These are phyloP conservation scores for Azolla pinnata DNA, from an alignment of 75 land plant genomes.

Conservation along the genomic window DNA sequence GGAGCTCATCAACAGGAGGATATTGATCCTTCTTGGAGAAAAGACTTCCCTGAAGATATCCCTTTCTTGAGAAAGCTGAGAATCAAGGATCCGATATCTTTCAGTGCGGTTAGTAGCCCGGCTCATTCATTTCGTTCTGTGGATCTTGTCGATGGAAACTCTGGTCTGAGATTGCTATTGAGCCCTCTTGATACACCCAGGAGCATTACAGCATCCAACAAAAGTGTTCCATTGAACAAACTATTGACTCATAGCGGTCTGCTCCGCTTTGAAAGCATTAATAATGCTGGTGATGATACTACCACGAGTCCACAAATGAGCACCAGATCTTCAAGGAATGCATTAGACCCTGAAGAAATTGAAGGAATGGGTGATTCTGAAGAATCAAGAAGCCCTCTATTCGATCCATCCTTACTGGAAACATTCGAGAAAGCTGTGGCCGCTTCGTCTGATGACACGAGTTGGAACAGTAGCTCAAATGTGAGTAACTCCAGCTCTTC, in stretches of 20 bases:
- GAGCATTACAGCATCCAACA: background rate
- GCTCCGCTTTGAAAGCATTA: too few relatives aligned
- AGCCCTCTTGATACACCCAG: background rate
- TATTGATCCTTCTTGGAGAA: too few relatives aligned
- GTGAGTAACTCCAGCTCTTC: background rate
- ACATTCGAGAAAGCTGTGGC: constrained; percentile 28
- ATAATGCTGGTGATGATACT: background rate
- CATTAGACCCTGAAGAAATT: background rate
- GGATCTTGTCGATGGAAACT: background rate
- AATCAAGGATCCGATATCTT: background rate
- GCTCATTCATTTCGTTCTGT: background rate
- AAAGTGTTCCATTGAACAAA: background rate
- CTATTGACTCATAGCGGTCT: background rate
- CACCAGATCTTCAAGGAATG: background rate
- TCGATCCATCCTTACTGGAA: constrained; percentile 28
- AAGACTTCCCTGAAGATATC: too few relatives aligned
- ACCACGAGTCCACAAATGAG: background rate
- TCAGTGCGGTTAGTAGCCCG: background rate
- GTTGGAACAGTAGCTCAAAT: background rate
- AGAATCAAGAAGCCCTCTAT: constrained; percentile 7
- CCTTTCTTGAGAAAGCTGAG: background rate
- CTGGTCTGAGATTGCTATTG: constrained; percentile 3
- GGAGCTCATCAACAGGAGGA: too few relatives aligned
- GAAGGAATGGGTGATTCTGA: background rate
- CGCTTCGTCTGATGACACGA: constrained; percentile 4